Base-by-base conservation (phyloP, 306 rosid species). In the Medicago arabica region DNA sequence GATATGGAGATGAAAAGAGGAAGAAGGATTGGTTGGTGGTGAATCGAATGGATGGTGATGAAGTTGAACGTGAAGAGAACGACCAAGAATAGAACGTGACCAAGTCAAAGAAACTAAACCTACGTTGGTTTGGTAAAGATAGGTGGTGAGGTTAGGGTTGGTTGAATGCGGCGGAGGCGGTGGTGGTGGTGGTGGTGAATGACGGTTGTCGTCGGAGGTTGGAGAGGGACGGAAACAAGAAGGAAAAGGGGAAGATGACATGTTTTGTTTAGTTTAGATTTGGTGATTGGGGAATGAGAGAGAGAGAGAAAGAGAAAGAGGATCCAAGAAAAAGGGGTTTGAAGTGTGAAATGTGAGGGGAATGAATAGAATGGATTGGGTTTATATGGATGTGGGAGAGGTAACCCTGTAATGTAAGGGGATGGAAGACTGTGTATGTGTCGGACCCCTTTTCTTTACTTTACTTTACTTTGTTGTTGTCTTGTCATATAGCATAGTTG, bases 11-110 rank as follows among this genome's bases (percentile, higher is more conserved):
- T 85, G 86, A 19, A 81, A 83, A 2, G 87, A 72, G 11, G 87
- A 67, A 53, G 69, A 60, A 61, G 82, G 38, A 23, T 25, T 18
- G 0, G 25, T 2, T 47, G 73, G 90, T 7, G 97, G 96, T 12
- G 99, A 87, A 69, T 89, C 86, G 23, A 89, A 88, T 6, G 91
- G 83, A 36, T 82, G 85, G 50, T 79, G 82, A 19, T 85, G 89
- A 50, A 90, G 87, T 44, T 84, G 78, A 50, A 95, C 78, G 74
- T 87, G 96, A 79, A 95, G 96, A 39, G 97, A 90, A 44, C 95
- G 97, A 17, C 97, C 91, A 0, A 95, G 67, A 61, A 92, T 82
- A 77, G 97, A 87, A 69, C 96, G 96, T 1, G 98, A 92, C 99
- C 99, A 95, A 0, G 97, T 90, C 8, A 92, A 81, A 8, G 97